Conservation (phyloP, 73 alveolate species). For the Paraurostyla sp. region DNA sequence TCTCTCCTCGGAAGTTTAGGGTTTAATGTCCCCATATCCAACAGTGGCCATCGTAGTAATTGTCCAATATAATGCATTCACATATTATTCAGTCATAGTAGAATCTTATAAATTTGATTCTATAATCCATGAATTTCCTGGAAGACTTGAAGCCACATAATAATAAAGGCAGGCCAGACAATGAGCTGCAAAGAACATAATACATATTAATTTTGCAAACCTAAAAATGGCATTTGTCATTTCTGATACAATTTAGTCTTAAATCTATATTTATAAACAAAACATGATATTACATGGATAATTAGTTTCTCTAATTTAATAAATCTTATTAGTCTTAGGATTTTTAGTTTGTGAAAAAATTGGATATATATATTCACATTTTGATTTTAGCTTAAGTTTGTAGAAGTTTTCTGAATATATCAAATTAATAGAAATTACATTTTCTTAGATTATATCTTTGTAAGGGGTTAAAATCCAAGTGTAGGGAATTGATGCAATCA, state of each 20-base stretch:
- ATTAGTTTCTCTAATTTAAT: conserved; percentile 20
- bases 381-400: not conserved
- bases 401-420: not conserved
- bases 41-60: conserved; percentile 86
- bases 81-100: conserved; percentile 61
- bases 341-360: not conserved
- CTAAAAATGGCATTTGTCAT: conserved; percentile 26
- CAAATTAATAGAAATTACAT: not conserved
- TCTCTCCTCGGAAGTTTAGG: conserved; percentile 83
- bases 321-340: conserved; percentile 3
- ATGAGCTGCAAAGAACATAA: conserved; percentile 61
- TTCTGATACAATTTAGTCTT: conserved; percentile 49
- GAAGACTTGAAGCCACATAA: not conserved
- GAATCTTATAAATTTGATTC: not conserved
- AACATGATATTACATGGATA: conserved; percentile 13
- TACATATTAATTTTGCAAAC: conserved; percentile 25
- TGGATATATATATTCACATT: not conserved
- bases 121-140: conserved; percentile 21
- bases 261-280: not conserved
- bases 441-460: not conserved
- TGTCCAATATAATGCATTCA: conserved; percentile 82
- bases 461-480: not conserved
- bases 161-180: conserved; percentile 62
- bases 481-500: not conserved
- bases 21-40: conserved; percentile 90